phyloP scores from a whole-genome alignment of 768 basidiomycete genomes.

The Kwoniella mangroviensis region DNA sequence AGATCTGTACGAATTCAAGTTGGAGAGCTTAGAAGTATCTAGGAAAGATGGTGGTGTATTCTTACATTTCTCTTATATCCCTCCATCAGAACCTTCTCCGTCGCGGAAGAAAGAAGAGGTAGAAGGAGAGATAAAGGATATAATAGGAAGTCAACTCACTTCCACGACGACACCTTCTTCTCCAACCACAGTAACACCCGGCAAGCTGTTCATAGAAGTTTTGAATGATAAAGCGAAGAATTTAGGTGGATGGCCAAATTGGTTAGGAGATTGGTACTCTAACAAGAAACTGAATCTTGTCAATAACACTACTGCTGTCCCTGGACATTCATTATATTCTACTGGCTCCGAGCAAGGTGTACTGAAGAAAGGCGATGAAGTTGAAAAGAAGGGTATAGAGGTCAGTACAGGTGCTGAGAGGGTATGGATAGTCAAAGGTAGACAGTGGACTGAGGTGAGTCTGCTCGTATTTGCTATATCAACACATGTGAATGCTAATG shows the following conservation, averaged over 20 bases:
- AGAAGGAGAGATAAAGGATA: slow-evolving; percentile 10
- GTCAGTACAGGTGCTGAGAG: slow-evolving; percentile 47
- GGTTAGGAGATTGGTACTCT: slow-evolving; percentile 54
- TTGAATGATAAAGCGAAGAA: slow-evolving; percentile 43
- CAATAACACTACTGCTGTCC: slow-evolving; percentile 22
- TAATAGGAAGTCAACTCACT: slow-evolving; percentile 1
- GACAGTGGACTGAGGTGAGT: slow-evolving; percentile 56
- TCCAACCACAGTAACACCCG: slow-evolving; percentile 26
- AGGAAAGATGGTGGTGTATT: slow-evolving; percentile 55
- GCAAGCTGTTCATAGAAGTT: slow-evolving; percentile 47
- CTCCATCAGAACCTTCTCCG: slow-evolving; percentile 20
- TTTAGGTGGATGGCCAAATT: slow-evolving; percentile 53
- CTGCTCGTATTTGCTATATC: no score
- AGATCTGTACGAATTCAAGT: slow-evolving; percentile 37
- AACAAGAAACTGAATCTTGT: slow-evolving; percentile 6
- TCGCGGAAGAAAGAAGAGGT: background rate
- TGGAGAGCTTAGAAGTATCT: slow-evolving; percentile 54
- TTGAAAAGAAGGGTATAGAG: slow-evolving; percentile 36
- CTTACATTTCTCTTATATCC: slow-evolving; percentile 54
- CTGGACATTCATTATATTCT: slow-evolving; percentile 46
- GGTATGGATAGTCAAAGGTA: slow-evolving; percentile 55
- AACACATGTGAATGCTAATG: no score
- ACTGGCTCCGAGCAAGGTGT: slow-evolving; percentile 25
- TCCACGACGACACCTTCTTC: background rate
- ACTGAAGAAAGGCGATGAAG: slow-evolving; percentile 40